Evolutionary conservation across 139 green algal genomes (phyloP).

Genomic region (Coccomyxa sp.): DNA sequence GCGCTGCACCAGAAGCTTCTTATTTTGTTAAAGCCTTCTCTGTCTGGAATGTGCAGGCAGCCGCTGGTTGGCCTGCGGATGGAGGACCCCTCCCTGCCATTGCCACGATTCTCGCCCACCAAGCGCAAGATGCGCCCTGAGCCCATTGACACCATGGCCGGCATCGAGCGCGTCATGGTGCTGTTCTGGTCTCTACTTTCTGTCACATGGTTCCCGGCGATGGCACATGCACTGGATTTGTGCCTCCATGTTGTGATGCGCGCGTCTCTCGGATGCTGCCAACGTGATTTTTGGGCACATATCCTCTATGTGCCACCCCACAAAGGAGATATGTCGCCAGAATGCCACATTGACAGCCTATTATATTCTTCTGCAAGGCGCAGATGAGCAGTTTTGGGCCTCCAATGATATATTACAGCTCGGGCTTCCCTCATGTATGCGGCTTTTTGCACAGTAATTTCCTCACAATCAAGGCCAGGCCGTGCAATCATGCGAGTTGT

Average conservation of each 20-base stretch:
- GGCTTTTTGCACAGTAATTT: no score
- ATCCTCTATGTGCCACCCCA: neutral
- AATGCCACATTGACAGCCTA: no score
- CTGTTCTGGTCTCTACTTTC: no score
- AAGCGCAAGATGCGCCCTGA: neutral
- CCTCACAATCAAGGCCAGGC: no score
- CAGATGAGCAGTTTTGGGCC: no score
- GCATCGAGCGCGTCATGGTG: neutral
- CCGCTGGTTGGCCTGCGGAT: neutral
- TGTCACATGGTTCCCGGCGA: neutral
- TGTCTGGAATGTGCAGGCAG: no score
- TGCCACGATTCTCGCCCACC: neutral
- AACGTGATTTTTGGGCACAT: neutral
- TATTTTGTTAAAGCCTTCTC: no score
- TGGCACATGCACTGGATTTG: neutral
- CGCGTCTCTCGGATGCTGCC: neutral
- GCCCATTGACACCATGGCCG: neutral
- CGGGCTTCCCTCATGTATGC: no score
- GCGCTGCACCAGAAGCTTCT: no score
- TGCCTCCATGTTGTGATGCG: neutral
- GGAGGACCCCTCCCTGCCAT: slow-evolving; percentile 4
- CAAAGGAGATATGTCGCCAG: neutral
- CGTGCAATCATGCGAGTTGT: no score
- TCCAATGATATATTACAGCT: neutral
- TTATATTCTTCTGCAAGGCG: neutral